Percentiles rank a stretch among this genome's conserved stretches.
Conservation (phyloP, 805 yeast species). For the Candida glaebosa region DNA sequence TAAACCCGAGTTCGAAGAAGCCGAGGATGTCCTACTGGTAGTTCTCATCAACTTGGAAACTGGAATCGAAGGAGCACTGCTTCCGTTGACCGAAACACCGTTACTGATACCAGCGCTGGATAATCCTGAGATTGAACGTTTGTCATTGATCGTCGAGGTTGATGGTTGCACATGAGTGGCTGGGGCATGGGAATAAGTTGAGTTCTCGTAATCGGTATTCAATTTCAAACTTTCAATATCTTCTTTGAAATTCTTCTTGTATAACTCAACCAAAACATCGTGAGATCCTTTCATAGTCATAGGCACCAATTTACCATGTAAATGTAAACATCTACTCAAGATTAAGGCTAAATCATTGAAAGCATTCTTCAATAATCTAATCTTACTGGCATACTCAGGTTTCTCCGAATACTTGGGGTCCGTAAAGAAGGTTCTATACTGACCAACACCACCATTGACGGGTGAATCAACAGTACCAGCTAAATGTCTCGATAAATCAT, state of each 20-base stretch:
- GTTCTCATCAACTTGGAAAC: constrained; percentile 24
- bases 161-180: constrained; percentile 14
- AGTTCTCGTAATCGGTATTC: constrained; percentile 29
- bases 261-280: constrained; percentile 59
- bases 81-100: constrained; percentile 2
- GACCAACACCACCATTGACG: constrained; percentile 88
- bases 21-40: constrained; percentile 16
- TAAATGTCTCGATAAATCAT: constrained; percentile 64
- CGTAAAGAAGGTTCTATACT: constrained; percentile 66
- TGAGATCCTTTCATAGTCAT: constrained; percentile 58
- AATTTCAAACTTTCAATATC: constrained; percentile 52
- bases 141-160: not conserved
- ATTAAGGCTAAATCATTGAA: constrained; percentile 68
- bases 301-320: constrained; percentile 67
- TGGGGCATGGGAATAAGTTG: constrained; percentile 20
- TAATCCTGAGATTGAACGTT: constrained; percentile 6
- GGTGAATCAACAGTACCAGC: constrained; percentile 91
- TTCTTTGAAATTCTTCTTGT: constrained; percentile 59
- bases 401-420: constrained; percentile 33
- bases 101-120: constrained; percentile 7
- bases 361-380: constrained; percentile 42
- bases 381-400: constrained; percentile 26
- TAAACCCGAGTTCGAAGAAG: constrained; percentile 24
- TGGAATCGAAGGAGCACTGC: constrained; percentile 7
- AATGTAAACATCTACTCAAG: constrained; percentile 58